Evolutionary conservation across 164 flowering plant genomes (phyloP), one percentile per base, ranked within the genome.

Genomic region (Malania oleifera): DNA sequence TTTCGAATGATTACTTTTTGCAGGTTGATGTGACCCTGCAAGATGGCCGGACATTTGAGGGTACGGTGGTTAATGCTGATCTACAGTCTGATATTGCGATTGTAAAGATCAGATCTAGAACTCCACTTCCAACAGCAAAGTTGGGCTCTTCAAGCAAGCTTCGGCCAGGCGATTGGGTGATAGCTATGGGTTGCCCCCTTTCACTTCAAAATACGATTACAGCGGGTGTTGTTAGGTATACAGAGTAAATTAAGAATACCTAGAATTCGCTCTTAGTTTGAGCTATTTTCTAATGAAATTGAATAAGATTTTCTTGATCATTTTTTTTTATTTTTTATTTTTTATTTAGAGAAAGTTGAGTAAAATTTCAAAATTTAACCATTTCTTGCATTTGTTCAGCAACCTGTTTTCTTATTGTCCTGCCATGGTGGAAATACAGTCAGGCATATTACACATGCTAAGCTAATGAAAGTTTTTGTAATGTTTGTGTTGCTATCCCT

Each of bases 131-230:
- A 46, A 49, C 70, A 7, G 98, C 98, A 60, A 87, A 79, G 61
- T 82, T 89, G 59, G 98, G 98, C 13, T 74, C 75, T 41, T 92
- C 98, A 55, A 68, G 74, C 55, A 82, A 73, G 77, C 88, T 92
- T 69, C 91, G 88, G 39, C 96, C 98, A 34, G 98, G 98, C 43
- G 98, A 92, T 31, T 92, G 98, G 97, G 97, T 92, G 22, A 49
- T 92, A 59, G 83, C 97, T 17, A 47, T 92, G 82, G 98, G 98
- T 11, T 87, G 96, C 59, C 98, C 98, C 2, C 95, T 82, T 54
- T 84, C 96, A 51, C 84, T 92, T 60, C 98, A 92, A 69, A 92
- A 92, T 67, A 89, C 98, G 0, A 59, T 92, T n/a, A 92, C 98
- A 40, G 87, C 96, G 65, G 98, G 98, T 66, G 87, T 85, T 63